Percentiles rank a stretch among this genome's conserved stretches.
Evolutionary conservation across 140 eudicot genomes (phyloP).

Genomic region (Anethum foeniculum): DNA sequence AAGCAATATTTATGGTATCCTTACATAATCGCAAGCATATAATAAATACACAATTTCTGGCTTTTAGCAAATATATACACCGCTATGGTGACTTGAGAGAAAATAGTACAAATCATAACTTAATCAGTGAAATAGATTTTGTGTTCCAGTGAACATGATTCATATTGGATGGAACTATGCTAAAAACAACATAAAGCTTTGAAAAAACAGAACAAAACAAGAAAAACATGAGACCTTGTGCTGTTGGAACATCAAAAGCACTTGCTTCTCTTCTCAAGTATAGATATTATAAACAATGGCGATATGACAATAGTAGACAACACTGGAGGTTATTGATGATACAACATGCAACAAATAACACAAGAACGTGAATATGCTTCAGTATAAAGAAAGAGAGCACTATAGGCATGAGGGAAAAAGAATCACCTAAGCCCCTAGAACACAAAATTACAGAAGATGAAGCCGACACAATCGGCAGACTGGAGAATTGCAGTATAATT

Average conservation of each 20-base stretch:
- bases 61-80: not conserved
- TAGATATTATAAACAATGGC: not conserved
- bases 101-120: not conserved
- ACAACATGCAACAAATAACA: slow-evolving; percentile 5
- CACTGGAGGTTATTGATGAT: not conserved
- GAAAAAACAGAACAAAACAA: not conserved
- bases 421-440: not conserved
- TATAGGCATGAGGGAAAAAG: not conserved
- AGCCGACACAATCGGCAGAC: not conserved
- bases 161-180: not conserved
- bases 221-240: not conserved
- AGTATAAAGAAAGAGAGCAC: not conserved
- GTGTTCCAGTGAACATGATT: not conserved
- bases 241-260: not conserved
- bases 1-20: not conserved
- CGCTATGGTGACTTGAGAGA: not conserved
- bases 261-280: not conserved
- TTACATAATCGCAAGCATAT: not conserved
- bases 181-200: not conserved
- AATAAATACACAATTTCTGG: no score
- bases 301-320: not conserved
- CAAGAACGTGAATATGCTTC: not conserved
- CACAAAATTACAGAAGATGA: not conserved
- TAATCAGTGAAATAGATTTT: not conserved
- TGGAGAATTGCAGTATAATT: not conserved